Conservation (phyloP, 192 early-diverging fungal genomes). For the Entrophospora sp. region DNA sequence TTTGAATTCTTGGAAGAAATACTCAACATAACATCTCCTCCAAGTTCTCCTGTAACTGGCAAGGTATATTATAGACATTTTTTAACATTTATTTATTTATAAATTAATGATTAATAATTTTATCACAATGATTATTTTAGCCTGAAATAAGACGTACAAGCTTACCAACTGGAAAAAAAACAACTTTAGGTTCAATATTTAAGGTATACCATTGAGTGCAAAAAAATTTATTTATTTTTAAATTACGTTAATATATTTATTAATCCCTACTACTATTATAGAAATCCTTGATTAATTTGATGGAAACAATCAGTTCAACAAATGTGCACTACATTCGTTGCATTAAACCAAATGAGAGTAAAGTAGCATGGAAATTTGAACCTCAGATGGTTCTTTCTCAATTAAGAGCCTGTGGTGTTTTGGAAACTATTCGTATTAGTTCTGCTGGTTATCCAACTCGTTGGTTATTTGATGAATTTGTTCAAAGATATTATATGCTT, state of each 20-base stretch:
- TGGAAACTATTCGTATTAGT: conserved; percentile 98
- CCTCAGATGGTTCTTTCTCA: conserved; percentile 90
- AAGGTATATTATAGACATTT: conserved; percentile 23
- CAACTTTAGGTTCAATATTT: conserved; percentile 95
- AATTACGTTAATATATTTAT: not conserved
- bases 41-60: conserved; percentile 40
- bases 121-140: not conserved
- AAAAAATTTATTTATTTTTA: too few species aligned
- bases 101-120: not conserved
- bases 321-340: conserved; percentile 97
- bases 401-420: conserved; percentile 95
- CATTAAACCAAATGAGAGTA: conserved; percentile 97
- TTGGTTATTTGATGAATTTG: conserved; percentile 84
- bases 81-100: not conserved
- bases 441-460: conserved; percentile 96
- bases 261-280: not conserved
- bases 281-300: conserved; percentile 80
- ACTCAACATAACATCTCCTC: conserved; percentile 48
- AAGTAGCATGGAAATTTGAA: conserved; percentile 87
- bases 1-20: conserved; percentile 81
- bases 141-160: conserved; percentile 40
- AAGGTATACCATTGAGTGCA: too few species aligned
- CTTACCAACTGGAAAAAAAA: conserved; percentile 61
- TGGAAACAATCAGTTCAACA: conserved; percentile 91
- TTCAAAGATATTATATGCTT: conserved; percentile 64